Base-by-base conservation (phyloP, 208 protist species). In the Wallacemonas sp. region DNA sequence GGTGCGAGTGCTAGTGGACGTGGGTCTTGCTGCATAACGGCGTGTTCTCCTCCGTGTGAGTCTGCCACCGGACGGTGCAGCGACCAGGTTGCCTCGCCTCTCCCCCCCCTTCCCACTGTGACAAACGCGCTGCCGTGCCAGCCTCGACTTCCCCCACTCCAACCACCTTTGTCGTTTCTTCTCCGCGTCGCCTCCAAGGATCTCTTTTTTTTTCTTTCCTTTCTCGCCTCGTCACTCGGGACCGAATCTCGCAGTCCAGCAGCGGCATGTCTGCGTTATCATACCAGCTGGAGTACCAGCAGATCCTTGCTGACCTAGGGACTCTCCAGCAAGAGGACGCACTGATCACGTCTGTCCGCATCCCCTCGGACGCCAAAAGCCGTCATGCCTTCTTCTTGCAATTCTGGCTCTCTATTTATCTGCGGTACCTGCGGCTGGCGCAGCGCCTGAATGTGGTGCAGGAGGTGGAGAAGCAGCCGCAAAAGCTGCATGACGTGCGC, bases 391-490 rank as follows among this genome's bases (percentile, higher is more conserved):
- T 85, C 65, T 79, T 89, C 26, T 24, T 85, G 4, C 88, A 92
- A 60, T 81, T 91, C 63, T 97, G 84, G 68, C 72, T 89, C 1
- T 84, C 88, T 34, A 73, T 97, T 3, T 98, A 98, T 66, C 74
- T 98, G 24, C 78, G 85, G 37, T 98, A 98, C 75, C 58, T 98
- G 2, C 83, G 83, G 3, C 65, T 97, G 6, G 91, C 88, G 32
- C 64, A 70, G 39, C 85, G 89, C 38, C 85, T 98, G 0, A 72
- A 87, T 19, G 55, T 80, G 1, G 75, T 92, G 10, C 93, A 98
- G 48, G 92, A 98, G 70, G 88, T 89, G 27, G 83, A 92, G 42
- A 68, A 98, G 53, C 97, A 98, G 72, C 95, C 95, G 38, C 96
- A 98, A 68, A 97, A 98, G 65, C 79, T 94, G 0, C 59, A 78